phyloP scores from a whole-genome alignment of 352 stramenopile species.

The Globisporangium paddicum region DNA sequence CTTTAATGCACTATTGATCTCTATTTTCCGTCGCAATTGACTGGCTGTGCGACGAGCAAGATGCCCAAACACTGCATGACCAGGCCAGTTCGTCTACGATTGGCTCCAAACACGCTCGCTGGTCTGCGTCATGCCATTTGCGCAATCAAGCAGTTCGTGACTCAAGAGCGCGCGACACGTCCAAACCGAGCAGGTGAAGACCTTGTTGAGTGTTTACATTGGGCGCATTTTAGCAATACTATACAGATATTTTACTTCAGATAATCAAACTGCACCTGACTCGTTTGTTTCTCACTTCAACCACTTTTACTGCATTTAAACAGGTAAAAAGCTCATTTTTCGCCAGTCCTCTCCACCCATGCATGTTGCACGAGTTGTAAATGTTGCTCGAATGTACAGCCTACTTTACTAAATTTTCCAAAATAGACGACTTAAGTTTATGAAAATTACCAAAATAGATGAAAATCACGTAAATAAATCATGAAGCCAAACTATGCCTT shows the following conservation, averaged over 20 bases:
- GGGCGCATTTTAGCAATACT: background rate
- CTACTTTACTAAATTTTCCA: too few relatives aligned
- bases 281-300: background rate
- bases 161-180: background rate
- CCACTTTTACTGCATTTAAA: background rate
- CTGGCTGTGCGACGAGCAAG: background rate
- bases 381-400: background rate
- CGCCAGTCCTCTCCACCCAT: too few relatives aligned
- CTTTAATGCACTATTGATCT: too few relatives aligned
- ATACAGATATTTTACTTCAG: background rate
- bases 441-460: too few relatives aligned
- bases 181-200: slow-evolving; percentile 3
- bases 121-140: background rate
- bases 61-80: background rate
- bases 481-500: too few relatives aligned
- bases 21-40: too few relatives aligned
- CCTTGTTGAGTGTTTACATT: too few relatives aligned
- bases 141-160: background rate
- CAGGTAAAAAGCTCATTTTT: background rate
- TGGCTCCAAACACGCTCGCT: background rate
- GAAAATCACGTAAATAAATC: too few relatives aligned
- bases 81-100: background rate
- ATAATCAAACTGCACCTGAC: background rate
- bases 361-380: background rate
- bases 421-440: too few relatives aligned